Percentiles rank a stretch among this genome's conserved stretches.
phyloP scores from a whole-genome alignment of 2,329 filamentous ascomycete species.

The Pyrenophora tritici-repentis region DNA sequence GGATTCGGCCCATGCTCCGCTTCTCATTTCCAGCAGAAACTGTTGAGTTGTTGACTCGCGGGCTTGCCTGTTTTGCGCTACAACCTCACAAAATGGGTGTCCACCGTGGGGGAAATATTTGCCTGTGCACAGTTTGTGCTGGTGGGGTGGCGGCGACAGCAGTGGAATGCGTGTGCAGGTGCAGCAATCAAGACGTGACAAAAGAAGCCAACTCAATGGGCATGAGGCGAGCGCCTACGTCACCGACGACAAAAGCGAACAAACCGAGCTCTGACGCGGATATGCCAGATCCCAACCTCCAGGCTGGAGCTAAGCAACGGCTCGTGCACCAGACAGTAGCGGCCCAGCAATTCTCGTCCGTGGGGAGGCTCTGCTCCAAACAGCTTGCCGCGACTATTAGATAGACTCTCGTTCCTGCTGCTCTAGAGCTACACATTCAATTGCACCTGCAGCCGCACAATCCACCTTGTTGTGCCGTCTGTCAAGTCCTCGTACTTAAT shows the following conservation, averaged over 20 bases:
- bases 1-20: constrained; percentile 24
- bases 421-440: constrained; percentile 15
- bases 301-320: constrained; percentile 20
- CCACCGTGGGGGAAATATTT: background rate
- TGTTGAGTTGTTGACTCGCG: constrained; percentile 36
- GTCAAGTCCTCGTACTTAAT: constrained; percentile 23
- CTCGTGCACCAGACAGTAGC: constrained; percentile 28
- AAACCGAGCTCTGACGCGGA: constrained; percentile 21
- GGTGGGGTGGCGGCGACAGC: background rate
- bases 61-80: constrained; percentile 21
- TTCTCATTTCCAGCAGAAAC: constrained; percentile 27
- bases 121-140: background rate
- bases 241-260: constrained; percentile 12
- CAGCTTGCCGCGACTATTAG: constrained; percentile 1
- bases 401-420: constrained; percentile 5
- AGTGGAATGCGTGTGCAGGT: background rate
- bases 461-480: constrained; percentile 22
- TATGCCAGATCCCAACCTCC: constrained; percentile 21
- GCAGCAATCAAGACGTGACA: background rate
- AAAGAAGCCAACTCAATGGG: background rate
- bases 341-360: constrained; percentile 4
- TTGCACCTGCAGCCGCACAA: constrained; percentile 17
- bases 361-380: constrained; percentile 2
- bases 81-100: constrained; percentile 10
- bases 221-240: constrained; percentile 21